phyloP scores from a whole-genome alignment of 2,329 filamentous ascomycete genomes.

The Oidium heveae region DNA sequence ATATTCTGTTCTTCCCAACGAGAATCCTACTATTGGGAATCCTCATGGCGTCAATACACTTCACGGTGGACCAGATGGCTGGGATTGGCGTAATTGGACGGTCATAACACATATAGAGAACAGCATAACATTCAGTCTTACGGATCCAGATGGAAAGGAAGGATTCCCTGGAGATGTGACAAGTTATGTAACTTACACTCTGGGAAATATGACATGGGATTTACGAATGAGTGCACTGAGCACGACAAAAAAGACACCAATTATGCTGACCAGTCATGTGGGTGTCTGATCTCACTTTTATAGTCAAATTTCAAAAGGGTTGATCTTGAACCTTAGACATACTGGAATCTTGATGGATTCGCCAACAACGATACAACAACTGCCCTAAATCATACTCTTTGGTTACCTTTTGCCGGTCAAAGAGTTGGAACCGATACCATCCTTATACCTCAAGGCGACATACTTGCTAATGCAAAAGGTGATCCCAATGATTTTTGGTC shows the following conservation, averaged over 20 bases:
- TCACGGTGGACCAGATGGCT: constrained; percentile 44
- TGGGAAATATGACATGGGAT: constrained; percentile 41
- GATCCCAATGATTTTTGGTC: constrained; percentile 68
- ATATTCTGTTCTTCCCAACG: constrained; percentile 37
- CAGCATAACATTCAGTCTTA: constrained; percentile 51
- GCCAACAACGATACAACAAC: constrained; percentile 42
- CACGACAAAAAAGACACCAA: constrained; percentile 51
- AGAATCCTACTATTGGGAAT: constrained; percentile 25
- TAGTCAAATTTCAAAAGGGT: not conserved
- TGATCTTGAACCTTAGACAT: constrained; percentile 23
- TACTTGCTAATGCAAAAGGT: constrained; percentile 39
- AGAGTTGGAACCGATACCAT: constrained; percentile 44
- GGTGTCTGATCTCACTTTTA: constrained; percentile 3
- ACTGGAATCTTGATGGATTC: constrained; percentile 69
- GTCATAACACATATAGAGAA: constrained; percentile 37
- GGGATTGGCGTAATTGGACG: constrained; percentile 59
- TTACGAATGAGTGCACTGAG: constrained; percentile 47
- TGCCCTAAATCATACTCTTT: constrained; percentile 45
- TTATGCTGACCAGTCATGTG: constrained; percentile 47
- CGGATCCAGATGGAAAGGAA: constrained; percentile 46
- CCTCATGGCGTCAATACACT: constrained; percentile 35
- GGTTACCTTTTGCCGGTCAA: constrained; percentile 47
- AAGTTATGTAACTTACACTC: constrained; percentile 47
- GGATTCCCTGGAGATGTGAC: constrained; percentile 60
- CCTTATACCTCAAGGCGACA: constrained; percentile 49